These are phyloP conservation scores for Ramaria sp. DNA, from an alignment of 768 basidiomycete genomes.

Conservation along the genomic window DNA sequence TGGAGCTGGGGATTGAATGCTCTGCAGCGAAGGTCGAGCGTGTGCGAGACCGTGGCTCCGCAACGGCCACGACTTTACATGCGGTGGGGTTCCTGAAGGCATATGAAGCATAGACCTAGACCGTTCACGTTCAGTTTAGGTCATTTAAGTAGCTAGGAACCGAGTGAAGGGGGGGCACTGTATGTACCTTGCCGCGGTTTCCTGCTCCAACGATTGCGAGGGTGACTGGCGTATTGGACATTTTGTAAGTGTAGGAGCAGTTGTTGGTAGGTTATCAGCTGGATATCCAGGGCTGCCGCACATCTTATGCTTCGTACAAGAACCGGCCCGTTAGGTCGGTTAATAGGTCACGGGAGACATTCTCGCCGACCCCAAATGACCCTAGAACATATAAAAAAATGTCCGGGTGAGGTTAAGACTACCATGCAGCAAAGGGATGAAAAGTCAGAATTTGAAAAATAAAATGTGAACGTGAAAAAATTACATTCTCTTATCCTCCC, in stretches of 20 bases:
- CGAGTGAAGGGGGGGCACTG: not conserved
- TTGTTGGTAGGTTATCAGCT: too few relatives aligned
- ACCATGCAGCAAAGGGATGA: too few relatives aligned
- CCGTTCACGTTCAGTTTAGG: not conserved
- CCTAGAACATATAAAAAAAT: too few relatives aligned
- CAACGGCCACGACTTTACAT: slow-evolving; percentile 76
- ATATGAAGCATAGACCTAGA: slow-evolving; percentile 53
- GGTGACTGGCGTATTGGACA: slow-evolving; percentile 36
- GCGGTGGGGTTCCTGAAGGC: slow-evolving; percentile 44
- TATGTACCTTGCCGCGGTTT: slow-evolving; percentile 58
- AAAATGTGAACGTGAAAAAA: too few relatives aligned
- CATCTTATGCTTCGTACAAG: too few relatives aligned
- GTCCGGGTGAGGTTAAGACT: too few relatives aligned
- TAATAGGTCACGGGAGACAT: too few relatives aligned
- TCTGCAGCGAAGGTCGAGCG: slow-evolving; percentile 42
- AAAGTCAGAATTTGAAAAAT: too few relatives aligned
- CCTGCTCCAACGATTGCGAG: slow-evolving; percentile 77
- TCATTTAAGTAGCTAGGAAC: not conserved
- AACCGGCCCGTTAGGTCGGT: too few relatives aligned
- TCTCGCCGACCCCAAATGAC: too few relatives aligned
- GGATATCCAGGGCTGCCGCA: too few relatives aligned
- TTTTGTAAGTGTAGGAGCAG: not conserved
- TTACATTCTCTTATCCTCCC: too few relatives aligned
- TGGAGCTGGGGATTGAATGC: slow-evolving; percentile 53
- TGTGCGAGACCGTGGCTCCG: slow-evolving; percentile 68